Conservation (phyloP, 257 asterid species). For the Scutellaria baicalensis region DNA sequence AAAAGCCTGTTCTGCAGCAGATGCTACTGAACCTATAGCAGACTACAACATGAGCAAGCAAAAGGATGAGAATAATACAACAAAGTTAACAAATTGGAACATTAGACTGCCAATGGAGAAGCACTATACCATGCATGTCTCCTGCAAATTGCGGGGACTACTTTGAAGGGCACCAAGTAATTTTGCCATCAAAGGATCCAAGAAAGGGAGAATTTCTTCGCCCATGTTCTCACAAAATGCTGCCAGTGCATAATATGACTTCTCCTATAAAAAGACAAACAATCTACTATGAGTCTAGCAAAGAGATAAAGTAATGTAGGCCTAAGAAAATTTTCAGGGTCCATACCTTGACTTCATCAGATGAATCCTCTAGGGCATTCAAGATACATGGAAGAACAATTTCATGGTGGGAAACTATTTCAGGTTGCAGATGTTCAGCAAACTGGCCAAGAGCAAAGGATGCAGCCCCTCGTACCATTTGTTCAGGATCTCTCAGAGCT, state of each 20-base stretch:
- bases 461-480: conserved; percentile 99
- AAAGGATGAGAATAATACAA: conserved; percentile 12
- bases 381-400: conserved; percentile 87
- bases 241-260: conserved; percentile 95
- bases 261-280: conserved; percentile 53
- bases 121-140: conserved; percentile 83
- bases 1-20: conserved; percentile 97
- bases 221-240: conserved; percentile 99
- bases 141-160: conserved; percentile 87
- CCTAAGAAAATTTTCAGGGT: neutral
- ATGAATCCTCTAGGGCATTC: conserved; percentile 87
- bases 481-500: conserved; percentile 96
- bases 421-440: conserved; percentile 97
- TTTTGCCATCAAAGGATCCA: conserved; percentile 87
- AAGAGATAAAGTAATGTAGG: neutral
- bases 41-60: conserved; percentile 52
- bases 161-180: conserved; percentile 74
- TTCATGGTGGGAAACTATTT: conserved; percentile 81
- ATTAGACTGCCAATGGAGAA: conserved; percentile 5
- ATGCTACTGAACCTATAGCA: conserved; percentile 97
- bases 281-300: conserved; percentile 3
- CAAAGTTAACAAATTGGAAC: neutral
- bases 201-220: conserved; percentile 87
- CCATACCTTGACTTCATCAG: conserved; percentile 95
- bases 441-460: conserved; percentile 94